Base-by-base conservation (phyloP, 306 rosid species). In the Sophora flavescens region DNA sequence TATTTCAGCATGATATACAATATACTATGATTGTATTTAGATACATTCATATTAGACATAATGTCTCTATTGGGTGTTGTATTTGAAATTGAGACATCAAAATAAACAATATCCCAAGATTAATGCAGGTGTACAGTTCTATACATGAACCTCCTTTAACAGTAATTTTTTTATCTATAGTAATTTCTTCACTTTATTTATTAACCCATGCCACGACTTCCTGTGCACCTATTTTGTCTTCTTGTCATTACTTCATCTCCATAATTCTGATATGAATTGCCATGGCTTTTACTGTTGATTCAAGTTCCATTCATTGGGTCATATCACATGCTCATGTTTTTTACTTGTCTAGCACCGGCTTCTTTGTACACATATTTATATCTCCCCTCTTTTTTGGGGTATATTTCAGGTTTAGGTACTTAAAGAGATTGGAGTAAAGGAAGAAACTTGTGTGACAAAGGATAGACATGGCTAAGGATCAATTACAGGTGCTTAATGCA, bases 401-500 rank as follows among this genome's bases (percentile, higher is more conserved):
- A 0, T 8, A 22, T 77, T 82, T 60, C 80, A 78, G 83, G 76
- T 2, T 14, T 10, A 38, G 57, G 52, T 12, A 44, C 10, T 33
- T 30, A 13, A 13, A 52, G 75, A 42, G 18, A 16, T 30, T 66
- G 12, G 30, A 53, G 50, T 6, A 36, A 45, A 63, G 22, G 71
- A 76, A 22, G 75, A 13, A 22, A 26, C 62, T 39, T 14, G 3
- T 13, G 64, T 54, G 67, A 48, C 44, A 38, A 17, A 52, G 13
- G 15, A 3, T 17, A 60, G 53, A 9, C 14, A 93, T 93, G 98
- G 96, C 84, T 4, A 63, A 38, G 35, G 91, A 89, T 1, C 83
- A 81, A 6, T 38, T 88, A 67, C 76, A 84, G 5, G 98, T 93
- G 75, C 88, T 93, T 1, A 88, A 84, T 18, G 97, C 97, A 5